phyloP scores from a whole-genome alignment of 768 basidiomycete genomes.

The Lactarius evosmus region DNA sequence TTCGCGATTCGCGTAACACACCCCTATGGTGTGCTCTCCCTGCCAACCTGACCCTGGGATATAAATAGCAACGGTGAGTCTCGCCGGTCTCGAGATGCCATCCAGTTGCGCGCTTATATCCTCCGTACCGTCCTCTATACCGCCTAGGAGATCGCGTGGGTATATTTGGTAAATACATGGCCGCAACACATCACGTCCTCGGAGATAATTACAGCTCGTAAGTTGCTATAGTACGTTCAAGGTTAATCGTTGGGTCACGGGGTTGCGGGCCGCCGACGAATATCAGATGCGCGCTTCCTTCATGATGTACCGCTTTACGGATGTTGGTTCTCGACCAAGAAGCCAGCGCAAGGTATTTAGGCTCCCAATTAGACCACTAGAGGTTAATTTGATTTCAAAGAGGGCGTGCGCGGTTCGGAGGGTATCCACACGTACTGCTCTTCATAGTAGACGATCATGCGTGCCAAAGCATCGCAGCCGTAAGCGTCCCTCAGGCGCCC shows the following conservation, averaged over 20 bases:
- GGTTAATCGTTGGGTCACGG: not conserved
- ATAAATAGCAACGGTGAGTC: not conserved
- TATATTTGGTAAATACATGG: constrained; percentile 10
- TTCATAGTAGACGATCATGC: constrained; percentile 38
- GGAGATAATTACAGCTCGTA: not conserved
- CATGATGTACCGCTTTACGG: constrained; percentile 31
- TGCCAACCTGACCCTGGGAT: not conserved
- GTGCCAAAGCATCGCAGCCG: constrained; percentile 30
- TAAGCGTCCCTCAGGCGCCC: constrained; percentile 28
- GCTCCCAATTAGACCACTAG: constrained; percentile 36
- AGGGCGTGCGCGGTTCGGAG: not conserved
- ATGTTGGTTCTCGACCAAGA: constrained; percentile 35
- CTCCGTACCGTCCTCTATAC: not conserved
- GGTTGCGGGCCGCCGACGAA: not conserved
- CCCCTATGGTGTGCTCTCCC: not conserved
- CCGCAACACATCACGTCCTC: not conserved
- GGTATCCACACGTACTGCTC: constrained; percentile 29
- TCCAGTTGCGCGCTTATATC: not conserved
- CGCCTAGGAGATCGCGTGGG: not conserved
- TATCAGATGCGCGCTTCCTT: constrained; percentile 26
- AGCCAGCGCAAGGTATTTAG: constrained; percentile 36
- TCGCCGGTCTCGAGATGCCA: not conserved
- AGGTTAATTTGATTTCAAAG: not conserved
- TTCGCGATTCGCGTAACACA: constrained; percentile 7
- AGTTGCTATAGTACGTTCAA: not conserved